A percentile compares a stretch with the other conserved stretches of the same genome.
phyloP scores from a whole-genome alignment of 257 asterid genomes.

The Ilex aquifolium region DNA sequence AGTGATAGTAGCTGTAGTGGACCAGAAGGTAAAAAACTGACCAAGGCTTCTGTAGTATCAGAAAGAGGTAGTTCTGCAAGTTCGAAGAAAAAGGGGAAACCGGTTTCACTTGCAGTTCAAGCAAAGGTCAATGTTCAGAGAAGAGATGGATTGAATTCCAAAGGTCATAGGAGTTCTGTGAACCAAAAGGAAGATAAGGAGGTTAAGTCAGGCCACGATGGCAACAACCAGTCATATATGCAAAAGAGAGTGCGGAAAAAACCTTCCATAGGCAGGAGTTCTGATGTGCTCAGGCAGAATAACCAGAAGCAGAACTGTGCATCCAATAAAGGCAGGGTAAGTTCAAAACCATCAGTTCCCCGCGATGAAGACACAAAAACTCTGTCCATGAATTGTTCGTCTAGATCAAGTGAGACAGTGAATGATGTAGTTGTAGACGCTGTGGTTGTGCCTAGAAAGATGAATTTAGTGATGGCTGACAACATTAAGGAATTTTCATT shows the following conservation, averaged over 20 bases:
- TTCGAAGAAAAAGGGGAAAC: constrained; percentile 52
- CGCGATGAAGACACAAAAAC: constrained; percentile 43
- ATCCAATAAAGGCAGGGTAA: constrained; percentile 35
- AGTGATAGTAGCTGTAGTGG: constrained; percentile 37
- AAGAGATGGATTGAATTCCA: constrained; percentile 42
- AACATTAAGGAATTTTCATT: constrained; percentile 54
- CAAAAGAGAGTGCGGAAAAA: constrained; percentile 51
- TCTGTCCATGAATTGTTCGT: constrained; percentile 27
- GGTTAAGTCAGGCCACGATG: constrained; percentile 23
- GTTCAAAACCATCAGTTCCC: constrained; percentile 34
- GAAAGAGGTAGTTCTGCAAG: constrained; percentile 42
- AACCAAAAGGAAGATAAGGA: constrained; percentile 49
- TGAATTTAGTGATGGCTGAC: constrained; percentile 44
- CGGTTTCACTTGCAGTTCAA: constrained; percentile 47
- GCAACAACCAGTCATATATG: constrained; percentile 34
- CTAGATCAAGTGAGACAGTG: constrained; percentile 47
- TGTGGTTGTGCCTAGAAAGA: constrained; percentile 45
- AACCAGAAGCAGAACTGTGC: constrained; percentile 82
- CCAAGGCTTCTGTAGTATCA: constrained; percentile 48
- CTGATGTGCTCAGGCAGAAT: constrained; percentile 74
- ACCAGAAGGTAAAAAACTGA: constrained; percentile 30
- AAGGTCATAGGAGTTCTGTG: constrained; percentile 35
- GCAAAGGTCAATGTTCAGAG: constrained; percentile 52
- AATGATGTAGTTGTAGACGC: constrained; percentile 50
- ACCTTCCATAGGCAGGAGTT: constrained; percentile 34